Base-by-base conservation (phyloP, 2,329 filamentous ascomycete genomes). In the Leptographium procerum region DNA sequence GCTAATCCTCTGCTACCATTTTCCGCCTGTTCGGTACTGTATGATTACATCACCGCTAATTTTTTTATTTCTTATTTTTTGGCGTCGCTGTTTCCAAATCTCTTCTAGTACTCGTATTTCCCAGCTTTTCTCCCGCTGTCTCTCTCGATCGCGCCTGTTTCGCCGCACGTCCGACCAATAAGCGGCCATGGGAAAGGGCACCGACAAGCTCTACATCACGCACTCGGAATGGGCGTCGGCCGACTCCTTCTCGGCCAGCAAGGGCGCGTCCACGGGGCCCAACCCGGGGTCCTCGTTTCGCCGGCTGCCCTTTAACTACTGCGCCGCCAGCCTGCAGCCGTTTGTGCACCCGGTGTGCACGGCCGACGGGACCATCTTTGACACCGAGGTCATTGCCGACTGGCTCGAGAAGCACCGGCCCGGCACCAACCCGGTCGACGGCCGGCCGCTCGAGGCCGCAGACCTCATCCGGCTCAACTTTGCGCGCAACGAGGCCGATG, bases 151-250 rank as follows among this genome's bases (percentile, higher is more conserved):
- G 8, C 9, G n/a, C 45, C 22, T 22, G 22, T 9, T 10, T 22
- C 28, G 16, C 16, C 48, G 9, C 8, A 24, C 9, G 14, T 31
- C 24, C 48, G n/a, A 48, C n/a, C 45, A 50, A 16, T 14, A 43
- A 16, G 43, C 61, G 53, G 65, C 56, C 51, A 78, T 78, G 76
- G 76, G 76, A 3, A 78, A 78, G 73, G 76, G 75, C 60, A 82
- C 79, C 29, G 79, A 82, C 67, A 82, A 82, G 66, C 73, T 83
- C 58, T 78, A 79, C 66, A 99, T 99, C 68, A 99, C 94, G 58
- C 95, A 99, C 75, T 95, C 89, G 47, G 94, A 99, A 78, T 99
- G 94, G 94, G 86, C 90, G 9, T 96, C 91, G 7, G 84, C 87
- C 53, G 91, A 96, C 72, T 85, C 89, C 60, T 96, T 89, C 73